phyloP scores from a whole-genome alignment of 164 flowering plant species.

The Pachysandra terminalis region DNA sequence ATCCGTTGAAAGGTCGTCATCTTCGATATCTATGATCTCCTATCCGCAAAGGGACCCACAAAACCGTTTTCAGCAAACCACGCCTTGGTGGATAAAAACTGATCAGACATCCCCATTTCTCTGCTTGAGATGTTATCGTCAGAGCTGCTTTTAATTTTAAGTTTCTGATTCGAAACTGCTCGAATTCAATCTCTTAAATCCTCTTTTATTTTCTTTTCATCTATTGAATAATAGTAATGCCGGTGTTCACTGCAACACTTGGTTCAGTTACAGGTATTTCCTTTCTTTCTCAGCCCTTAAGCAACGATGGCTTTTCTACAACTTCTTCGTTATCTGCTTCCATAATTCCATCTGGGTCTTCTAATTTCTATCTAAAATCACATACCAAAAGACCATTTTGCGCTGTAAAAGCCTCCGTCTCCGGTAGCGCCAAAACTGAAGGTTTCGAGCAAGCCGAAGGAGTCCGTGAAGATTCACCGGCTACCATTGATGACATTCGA shows the following conservation, averaged over 20 bases:
- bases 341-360: slow-evolving; percentile 5
- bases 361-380: slow-evolving; percentile 1
- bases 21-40: too few species aligned
- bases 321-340: neutral
- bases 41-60: too few species aligned
- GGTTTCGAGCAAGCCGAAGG: slow-evolving; percentile 13
- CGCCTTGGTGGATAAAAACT: slow-evolving; percentile 1
- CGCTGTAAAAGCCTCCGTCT: slow-evolving; percentile 12
- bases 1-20: too few species aligned
- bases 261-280: slow-evolving; percentile 21
- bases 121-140: neutral
- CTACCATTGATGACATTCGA: slow-evolving; percentile 14
- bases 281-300: slow-evolving; percentile 7
- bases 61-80: too few species aligned
- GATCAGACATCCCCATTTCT: neutral
- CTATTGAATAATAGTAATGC: neutral
- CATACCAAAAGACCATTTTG: slow-evolving; percentile 3
- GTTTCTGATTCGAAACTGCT: too few species aligned
- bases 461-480: slow-evolving; percentile 9
- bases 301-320: slow-evolving; percentile 2
- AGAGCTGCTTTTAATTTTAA: neutral
- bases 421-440: slow-evolving; percentile 13
- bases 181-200: too few species aligned
- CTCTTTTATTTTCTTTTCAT: too few species aligned
- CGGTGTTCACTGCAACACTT: slow-evolving; percentile 15